Percentiles rank a stretch among this genome's conserved stretches.
Evolutionary conservation across 106 monocot genomes (phyloP).

Genomic region (Xerophyta viscosa): DNA sequence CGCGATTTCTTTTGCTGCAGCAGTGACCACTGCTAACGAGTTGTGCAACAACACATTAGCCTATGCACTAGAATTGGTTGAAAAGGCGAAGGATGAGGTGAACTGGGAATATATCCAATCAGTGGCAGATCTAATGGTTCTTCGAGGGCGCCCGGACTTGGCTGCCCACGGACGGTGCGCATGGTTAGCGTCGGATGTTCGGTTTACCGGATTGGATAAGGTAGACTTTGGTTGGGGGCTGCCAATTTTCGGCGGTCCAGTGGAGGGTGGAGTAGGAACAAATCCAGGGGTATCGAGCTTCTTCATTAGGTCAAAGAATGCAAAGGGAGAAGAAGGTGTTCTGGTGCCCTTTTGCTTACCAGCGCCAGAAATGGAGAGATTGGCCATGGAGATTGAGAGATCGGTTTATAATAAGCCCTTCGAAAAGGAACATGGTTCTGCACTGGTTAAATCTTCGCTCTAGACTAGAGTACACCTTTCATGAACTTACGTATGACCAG

Average conservation of each 20-base stretch:
- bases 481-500: no score
- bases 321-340: conserved; percentile 38
- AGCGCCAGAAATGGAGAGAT: conserved; percentile 35
- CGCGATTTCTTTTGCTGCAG: conserved; percentile 33
- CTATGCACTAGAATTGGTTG: conserved; percentile 38
- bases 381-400: conserved; percentile 28
- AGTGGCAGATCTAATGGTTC: conserved; percentile 42
- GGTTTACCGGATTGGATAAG: conserved; percentile 19
- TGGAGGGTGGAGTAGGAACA: conserved; percentile 23
- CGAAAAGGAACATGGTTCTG: no score
- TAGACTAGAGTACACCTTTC: no score
- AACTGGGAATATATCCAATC: conserved; percentile 37
- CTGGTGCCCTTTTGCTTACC: conserved; percentile 47
- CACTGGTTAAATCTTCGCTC: no score
- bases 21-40: conserved; percentile 20
- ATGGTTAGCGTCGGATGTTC: conserved; percentile 40
- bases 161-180: conserved; percentile 15
- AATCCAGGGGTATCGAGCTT: conserved; percentile 17
- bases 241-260: conserved; percentile 39
- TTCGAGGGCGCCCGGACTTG: conserved; percentile 30
- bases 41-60: conserved; percentile 22
- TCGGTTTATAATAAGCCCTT: no score
- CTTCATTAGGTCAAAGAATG: conserved; percentile 20
- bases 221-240: conserved; percentile 56
- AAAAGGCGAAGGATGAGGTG: conserved; percentile 20